Conservation (phyloP, 768 basidiomycete species). For the Kwoniella sp. region DNA sequence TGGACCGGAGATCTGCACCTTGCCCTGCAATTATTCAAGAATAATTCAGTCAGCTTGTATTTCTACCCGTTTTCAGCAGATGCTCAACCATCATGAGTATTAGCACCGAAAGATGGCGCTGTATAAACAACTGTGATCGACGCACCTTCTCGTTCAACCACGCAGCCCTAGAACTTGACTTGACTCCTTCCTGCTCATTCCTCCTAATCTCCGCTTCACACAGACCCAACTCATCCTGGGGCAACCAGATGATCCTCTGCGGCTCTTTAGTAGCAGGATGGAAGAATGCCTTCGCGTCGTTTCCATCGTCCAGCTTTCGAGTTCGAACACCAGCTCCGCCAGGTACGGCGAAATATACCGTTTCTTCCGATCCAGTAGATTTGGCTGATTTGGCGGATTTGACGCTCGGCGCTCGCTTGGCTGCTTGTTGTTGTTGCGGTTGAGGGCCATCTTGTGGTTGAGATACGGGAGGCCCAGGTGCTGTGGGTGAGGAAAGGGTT, state of each 20-base stretch:
- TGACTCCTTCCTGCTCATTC: constrained; percentile 63
- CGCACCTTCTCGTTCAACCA: constrained; percentile 45
- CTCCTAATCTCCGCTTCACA: constrained; percentile 65
- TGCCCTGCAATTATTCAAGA: constrained; percentile 35
- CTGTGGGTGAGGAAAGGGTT: constrained; percentile 20
- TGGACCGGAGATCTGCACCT: constrained; percentile 51
- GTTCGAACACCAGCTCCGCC: constrained; percentile 43
- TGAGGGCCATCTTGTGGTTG: not conserved
- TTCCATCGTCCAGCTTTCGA: constrained; percentile 18
- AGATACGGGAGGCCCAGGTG: constrained; percentile 21
- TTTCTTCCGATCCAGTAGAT: constrained; percentile 6
- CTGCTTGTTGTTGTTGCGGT: constrained; percentile 4
- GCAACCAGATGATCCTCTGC: constrained; percentile 82
- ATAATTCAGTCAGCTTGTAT: not conserved
- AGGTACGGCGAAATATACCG: constrained; percentile 42
- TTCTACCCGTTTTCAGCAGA: not conserved
- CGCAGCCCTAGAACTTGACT: constrained; percentile 61
- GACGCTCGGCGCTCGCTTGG: constrained; percentile 1
- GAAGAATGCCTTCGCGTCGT: constrained; percentile 62
- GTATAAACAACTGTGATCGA: too few species aligned
- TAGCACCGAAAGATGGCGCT: too few species aligned
- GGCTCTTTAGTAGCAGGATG: constrained; percentile 77
- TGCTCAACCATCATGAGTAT: too few species aligned
- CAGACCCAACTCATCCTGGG: constrained; percentile 69
- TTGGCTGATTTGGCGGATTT: constrained; percentile 5